Evolutionary conservation across 495 filamentous ascomycete species (phyloP), one percentile per base, ranked within the genome.

Genomic region (Xylaria palmicola): DNA sequence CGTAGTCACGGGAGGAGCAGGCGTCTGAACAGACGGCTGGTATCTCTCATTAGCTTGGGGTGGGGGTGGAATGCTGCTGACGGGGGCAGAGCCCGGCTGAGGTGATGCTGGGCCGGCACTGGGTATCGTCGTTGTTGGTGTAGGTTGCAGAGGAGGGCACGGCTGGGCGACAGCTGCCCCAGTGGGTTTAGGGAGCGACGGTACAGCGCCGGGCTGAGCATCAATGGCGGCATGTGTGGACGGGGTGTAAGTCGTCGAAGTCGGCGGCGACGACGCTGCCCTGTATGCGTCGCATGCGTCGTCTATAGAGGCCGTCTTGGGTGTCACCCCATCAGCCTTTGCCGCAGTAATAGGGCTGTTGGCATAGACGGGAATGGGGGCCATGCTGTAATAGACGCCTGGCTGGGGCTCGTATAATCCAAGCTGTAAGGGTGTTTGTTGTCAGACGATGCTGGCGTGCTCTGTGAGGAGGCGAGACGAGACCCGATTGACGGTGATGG

Each of bases 341-440:
- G 76, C 77, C 9, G 80, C 66, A 50, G 76, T 82, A 65, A 89
- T 83, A 49, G 86, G 85, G 47, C 81, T 81, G 39, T 86, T 75
- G 20, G 77, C 81, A 76, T 86, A 83, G 27, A 87, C 77, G 41
- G 73, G 81, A 62, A 89, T 83, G 4, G 83, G 83, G 9, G 83
- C 74, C 80, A 87, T 86, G 34, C 26, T 55, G 48, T 39, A 9
- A 34, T n/a, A 30, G 5, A 52, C 15, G 10, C 34, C n/a, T 53
- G n/a, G 17, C 24, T 52, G 39, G 32, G 7, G n/a, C n/a, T n/a
- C n/a, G n/a, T n/a, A n/a, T n/a, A n/a, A n/a, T n/a, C n/a, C n/a
- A n/a, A n/a, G n/a, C n/a, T n/a, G n/a, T n/a, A n/a, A n/a, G n/a
- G n/a, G n/a, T n/a, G n/a, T n/a, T n/a, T n/a, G 26, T 52, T 9